A percentile compares a stretch with the other conserved stretches of the same genome.
Conservation (phyloP, 176 grass and related monocot genomes). For the Thalia dealbata region DNA sequence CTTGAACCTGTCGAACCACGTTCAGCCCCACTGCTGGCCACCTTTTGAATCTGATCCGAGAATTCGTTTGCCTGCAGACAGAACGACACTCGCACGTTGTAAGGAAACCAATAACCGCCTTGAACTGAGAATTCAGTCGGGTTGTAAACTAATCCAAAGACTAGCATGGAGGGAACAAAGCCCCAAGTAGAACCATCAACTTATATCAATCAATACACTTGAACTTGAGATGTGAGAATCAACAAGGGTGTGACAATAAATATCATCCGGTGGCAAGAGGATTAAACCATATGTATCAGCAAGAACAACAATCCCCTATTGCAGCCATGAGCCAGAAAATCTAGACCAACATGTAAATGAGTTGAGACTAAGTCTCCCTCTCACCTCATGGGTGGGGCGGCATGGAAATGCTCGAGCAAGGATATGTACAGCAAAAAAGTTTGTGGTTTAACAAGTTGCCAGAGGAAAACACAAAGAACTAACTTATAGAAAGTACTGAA, state of each 20-base stretch:
- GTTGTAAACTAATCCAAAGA: background rate
- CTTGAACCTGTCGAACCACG: constrained; percentile 44
- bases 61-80: constrained; percentile 70
- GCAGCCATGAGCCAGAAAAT: too few relatives aligned
- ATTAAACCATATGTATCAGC: too few relatives aligned
- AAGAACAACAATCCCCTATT: too few relatives aligned
- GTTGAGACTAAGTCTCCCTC: too few relatives aligned
- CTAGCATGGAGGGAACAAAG: background rate
- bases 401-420: background rate
- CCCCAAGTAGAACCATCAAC: too few relatives aligned
- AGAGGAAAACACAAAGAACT: background rate
- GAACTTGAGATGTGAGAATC: too few relatives aligned
- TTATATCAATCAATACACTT: too few relatives aligned
- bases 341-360: too few relatives aligned
- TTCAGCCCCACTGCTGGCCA: constrained; percentile 54
- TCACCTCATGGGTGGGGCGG: background rate
- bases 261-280: too few relatives aligned
- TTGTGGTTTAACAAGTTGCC: background rate
- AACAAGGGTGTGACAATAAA: too few relatives aligned
- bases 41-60: constrained; percentile 80
- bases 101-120: background rate
- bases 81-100: background rate
- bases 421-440: background rate
- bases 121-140: background rate
- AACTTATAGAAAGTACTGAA: background rate